Evolutionary conservation across 805 yeast genomes (phyloP).

Genomic region (Saccharomycopsis javanensis): DNA sequence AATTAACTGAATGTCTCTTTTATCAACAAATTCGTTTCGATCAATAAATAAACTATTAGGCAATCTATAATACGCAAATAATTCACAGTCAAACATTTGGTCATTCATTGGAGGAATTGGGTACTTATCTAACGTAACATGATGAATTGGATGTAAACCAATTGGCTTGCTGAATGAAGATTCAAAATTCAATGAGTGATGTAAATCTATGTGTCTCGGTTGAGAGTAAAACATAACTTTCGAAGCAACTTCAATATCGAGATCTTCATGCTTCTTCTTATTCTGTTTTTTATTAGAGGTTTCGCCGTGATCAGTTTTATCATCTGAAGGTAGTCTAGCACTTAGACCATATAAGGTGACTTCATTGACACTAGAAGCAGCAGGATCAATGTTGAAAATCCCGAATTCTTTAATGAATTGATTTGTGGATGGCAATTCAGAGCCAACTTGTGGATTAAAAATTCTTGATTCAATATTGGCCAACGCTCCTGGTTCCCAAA

Average conservation of each 20-base stretch:
- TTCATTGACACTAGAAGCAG: slow-evolving; percentile 15
- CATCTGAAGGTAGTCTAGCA: slow-evolving; percentile 14
- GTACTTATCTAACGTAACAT: slow-evolving; percentile 5
- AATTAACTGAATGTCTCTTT: slow-evolving; percentile 20
- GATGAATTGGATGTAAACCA: slow-evolving; percentile 18
- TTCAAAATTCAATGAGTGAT: not conserved
- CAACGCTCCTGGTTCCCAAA: slow-evolving; percentile 13
- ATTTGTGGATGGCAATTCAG: not conserved
- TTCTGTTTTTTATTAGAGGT: not conserved
- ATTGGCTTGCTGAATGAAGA: slow-evolving; percentile 8
- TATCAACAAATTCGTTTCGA: slow-evolving; percentile 31
- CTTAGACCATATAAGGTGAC: slow-evolving; percentile 14
- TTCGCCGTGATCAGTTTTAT: too few relatives aligned
- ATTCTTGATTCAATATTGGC: slow-evolving; percentile 3
- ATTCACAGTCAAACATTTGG: slow-evolving; percentile 24
- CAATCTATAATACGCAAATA: slow-evolving; percentile 30
- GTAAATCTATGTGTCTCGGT: slow-evolving; percentile 14
- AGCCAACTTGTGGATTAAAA: not conserved
- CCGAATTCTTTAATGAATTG: slow-evolving; percentile 12
- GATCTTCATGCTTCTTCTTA: not conserved
- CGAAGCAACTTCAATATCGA: slow-evolving; percentile 15
- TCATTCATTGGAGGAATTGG: slow-evolving; percentile 18
- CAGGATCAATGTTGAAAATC: slow-evolving; percentile 12
- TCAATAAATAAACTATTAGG: slow-evolving; percentile 33
- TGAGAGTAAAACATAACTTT: slow-evolving; percentile 17